Evolutionary conservation across 2,329 filamentous ascomycete species (phyloP).

Genomic region (Fusarium continuum): DNA sequence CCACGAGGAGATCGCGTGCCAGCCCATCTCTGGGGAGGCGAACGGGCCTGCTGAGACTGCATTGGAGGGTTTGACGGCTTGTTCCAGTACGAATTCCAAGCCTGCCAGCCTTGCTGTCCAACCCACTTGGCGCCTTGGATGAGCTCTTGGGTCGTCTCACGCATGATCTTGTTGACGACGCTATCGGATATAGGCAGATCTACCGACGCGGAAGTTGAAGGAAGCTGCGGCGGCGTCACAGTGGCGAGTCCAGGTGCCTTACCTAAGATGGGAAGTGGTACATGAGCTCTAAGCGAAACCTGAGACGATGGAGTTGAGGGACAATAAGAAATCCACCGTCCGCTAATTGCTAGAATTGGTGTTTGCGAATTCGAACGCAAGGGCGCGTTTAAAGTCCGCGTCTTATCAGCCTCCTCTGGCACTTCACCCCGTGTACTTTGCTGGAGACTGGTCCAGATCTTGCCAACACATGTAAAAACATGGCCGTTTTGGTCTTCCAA

Average conservation of each 20-base stretch:
- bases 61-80: constrained; percentile 55
- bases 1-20: constrained; percentile 55
- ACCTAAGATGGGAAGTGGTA: constrained; percentile 64
- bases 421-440: constrained; percentile 61
- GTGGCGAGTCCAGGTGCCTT: constrained; percentile 66
- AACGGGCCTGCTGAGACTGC: constrained; percentile 57
- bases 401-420: constrained; percentile 57
- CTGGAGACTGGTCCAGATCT: constrained; percentile 90
- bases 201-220: constrained; percentile 71
- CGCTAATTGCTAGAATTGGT: constrained; percentile 74
- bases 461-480: constrained; percentile 76
- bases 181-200: constrained; percentile 78
- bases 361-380: constrained; percentile 60
- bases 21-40: constrained; percentile 60
- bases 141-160: constrained; percentile 80
- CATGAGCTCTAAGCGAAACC: constrained; percentile 72
- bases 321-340: constrained; percentile 81
- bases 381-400: constrained; percentile 48
- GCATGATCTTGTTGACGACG: constrained; percentile 78
- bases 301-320: constrained; percentile 77
- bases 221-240: constrained; percentile 74
- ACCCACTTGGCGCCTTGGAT: constrained; percentile 80
- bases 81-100: constrained; percentile 85
- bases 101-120: constrained; percentile 78
- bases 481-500: constrained; percentile 54